phyloP scores from a whole-genome alignment of 441 rosid genomes.

The Aquilaria agallochum region DNA sequence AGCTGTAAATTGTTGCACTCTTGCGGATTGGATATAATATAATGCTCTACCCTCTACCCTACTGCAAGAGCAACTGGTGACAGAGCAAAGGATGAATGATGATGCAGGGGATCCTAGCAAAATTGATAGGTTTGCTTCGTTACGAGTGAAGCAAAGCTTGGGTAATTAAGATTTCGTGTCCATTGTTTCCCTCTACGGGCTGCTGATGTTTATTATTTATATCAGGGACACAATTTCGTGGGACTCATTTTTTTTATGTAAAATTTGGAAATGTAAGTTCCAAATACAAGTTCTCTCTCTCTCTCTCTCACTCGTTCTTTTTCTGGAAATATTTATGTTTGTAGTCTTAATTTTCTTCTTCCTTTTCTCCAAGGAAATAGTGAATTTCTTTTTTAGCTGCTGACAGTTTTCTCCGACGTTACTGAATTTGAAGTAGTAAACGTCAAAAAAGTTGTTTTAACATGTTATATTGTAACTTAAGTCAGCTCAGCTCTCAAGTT shows the following conservation, averaged over 20 bases:
- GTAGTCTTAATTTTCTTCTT: no score
- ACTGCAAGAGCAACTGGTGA: slow-evolving; percentile 22
- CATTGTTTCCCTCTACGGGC: slow-evolving; percentile 25
- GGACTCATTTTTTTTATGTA: slow-evolving; percentile 29
- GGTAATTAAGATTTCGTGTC: slow-evolving; percentile 15
- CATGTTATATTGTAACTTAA: no score
- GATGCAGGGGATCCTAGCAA: slow-evolving; percentile 20
- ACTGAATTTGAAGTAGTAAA: no score
- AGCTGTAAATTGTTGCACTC: slow-evolving; percentile 34
- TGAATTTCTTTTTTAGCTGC: no score
- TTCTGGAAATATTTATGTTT: neutral
- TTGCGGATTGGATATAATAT: slow-evolving; percentile 10
- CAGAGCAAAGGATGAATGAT: slow-evolving; percentile 14
- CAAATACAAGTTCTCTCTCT: slow-evolving; percentile 2
- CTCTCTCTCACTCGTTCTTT: neutral
- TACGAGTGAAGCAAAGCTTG: slow-evolving; percentile 13
- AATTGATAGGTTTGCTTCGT: slow-evolving; percentile 24
- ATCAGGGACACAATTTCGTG: slow-evolving; percentile 21
- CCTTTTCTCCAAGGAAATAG: no score
- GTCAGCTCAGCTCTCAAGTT: no score
- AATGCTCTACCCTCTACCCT: slow-evolving; percentile 14
- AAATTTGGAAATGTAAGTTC: slow-evolving; percentile 17
- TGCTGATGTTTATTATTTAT: slow-evolving; percentile 9
- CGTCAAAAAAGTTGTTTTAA: no score
- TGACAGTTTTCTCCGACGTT: no score